Evolutionary conservation across 2,329 filamentous ascomycete genomes (phyloP).

Genomic region (Ophiostoma sp.): DNA sequence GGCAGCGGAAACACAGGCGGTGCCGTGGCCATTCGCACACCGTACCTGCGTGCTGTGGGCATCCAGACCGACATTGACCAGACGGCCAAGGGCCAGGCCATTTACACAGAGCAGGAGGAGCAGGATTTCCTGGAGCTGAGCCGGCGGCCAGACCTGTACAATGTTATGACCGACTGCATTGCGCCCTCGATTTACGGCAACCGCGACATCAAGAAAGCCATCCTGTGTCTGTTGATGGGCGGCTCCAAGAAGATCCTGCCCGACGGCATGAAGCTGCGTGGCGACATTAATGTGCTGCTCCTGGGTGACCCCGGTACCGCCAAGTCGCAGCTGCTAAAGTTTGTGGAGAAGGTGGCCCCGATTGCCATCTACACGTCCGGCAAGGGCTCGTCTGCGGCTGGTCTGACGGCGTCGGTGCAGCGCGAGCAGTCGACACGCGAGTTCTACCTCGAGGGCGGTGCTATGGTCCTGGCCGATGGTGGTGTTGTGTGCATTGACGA

Average conservation of each 20-base stretch:
- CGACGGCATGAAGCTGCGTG: slow-evolving; percentile 94
- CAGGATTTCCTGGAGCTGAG: slow-evolving; percentile 93
- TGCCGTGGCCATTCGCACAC: slow-evolving; percentile 91
- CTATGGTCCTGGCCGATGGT: slow-evolving; percentile 95
- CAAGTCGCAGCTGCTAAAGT: slow-evolving; percentile 95
- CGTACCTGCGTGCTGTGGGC: slow-evolving; percentile 87
- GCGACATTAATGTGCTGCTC: slow-evolving; percentile 95
- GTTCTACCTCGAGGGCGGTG: slow-evolving; percentile 96
- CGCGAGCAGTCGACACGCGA: slow-evolving; percentile 86
- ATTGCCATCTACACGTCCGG: slow-evolving; percentile 98
- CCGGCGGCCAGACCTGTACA: slow-evolving; percentile 85
- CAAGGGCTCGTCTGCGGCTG: slow-evolving; percentile 94
- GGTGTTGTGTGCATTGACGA: slow-evolving; percentile 98
- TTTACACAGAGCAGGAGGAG: slow-evolving; percentile 92
- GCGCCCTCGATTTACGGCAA: slow-evolving; percentile 98
- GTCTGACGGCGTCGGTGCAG: slow-evolving; percentile 95
- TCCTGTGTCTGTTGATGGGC: slow-evolving; percentile 85
- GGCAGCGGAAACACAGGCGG: slow-evolving; percentile 61
- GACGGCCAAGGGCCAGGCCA: slow-evolving; percentile 74
- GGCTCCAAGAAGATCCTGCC: slow-evolving; percentile 97
- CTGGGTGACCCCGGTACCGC: slow-evolving; percentile 97
- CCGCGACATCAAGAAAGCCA: slow-evolving; percentile 92
- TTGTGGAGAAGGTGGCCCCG: slow-evolving; percentile 91
- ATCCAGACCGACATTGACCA: slow-evolving; percentile 88
- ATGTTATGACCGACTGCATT: slow-evolving; percentile 82